Evolutionary conservation across 2,329 filamentous ascomycete genomes (phyloP).

Genomic region (Parastagonospora nodorum): DNA sequence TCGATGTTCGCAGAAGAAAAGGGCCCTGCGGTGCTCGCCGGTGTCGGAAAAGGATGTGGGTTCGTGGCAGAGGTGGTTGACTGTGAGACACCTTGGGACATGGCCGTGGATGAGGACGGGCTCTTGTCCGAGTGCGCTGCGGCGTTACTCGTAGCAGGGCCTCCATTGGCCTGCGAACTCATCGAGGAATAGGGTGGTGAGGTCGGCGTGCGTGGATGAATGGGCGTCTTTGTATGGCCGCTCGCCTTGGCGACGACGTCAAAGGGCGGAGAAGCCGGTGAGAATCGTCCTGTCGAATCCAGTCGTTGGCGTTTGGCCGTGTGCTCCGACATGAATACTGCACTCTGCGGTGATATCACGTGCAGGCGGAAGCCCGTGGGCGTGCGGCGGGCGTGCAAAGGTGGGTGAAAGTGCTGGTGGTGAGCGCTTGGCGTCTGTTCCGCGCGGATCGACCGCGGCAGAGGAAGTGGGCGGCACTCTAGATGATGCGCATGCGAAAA

Average conservation of each 20-base stretch:
- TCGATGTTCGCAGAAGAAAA: constrained; percentile 41
- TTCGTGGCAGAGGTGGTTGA: constrained; percentile 36
- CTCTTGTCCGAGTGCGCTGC: constrained; percentile 40
- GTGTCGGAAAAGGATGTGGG: constrained; percentile 44
- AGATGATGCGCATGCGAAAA: constrained; percentile 38
- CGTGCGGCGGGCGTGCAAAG: constrained; percentile 19
- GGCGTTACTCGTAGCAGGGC: constrained; percentile 33
- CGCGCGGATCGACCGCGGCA: constrained; percentile 39
- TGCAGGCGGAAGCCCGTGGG: constrained; percentile 12
- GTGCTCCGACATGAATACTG: constrained; percentile 43
- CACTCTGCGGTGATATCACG: constrained; percentile 6
- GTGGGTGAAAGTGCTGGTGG: constrained; percentile 26
- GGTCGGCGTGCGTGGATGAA: constrained; percentile 54
- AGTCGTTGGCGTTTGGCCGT: constrained; percentile 48
- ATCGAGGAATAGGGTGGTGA: constrained; percentile 55
- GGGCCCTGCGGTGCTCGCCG: constrained; percentile 44
- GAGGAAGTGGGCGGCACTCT: constrained; percentile 27
- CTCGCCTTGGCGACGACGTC: constrained; percentile 45
- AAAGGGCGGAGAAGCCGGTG: constrained; percentile 51
- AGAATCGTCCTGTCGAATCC: constrained; percentile 48
- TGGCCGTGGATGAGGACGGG: constrained; percentile 51
- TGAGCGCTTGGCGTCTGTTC: constrained; percentile 32
- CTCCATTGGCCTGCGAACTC: constrained; percentile 49
- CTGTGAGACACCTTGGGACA: constrained; percentile 43
- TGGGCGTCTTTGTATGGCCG: constrained; percentile 47